These are phyloP conservation scores for Suillus hirtellus DNA, from an alignment of 768 basidiomycete species.

Conservation along the genomic window DNA sequence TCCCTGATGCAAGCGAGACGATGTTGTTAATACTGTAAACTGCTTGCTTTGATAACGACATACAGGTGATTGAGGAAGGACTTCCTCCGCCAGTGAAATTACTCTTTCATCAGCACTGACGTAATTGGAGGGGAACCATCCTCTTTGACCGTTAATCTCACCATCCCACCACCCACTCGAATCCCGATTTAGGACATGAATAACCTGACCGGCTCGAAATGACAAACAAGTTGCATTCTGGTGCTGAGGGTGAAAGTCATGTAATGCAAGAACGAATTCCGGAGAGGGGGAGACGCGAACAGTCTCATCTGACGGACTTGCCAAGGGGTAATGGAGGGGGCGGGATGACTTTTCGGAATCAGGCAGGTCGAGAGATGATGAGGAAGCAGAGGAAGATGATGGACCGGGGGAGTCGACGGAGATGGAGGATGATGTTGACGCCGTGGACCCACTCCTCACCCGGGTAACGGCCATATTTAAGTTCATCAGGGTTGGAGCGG, in stretches of 20 bases:
- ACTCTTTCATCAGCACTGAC: constrained; percentile 64
- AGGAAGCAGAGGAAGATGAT: constrained; percentile 53
- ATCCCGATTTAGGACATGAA: constrained; percentile 88
- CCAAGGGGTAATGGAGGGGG: constrained; percentile 12
- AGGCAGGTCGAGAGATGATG: constrained; percentile 49
- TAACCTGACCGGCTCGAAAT: constrained; percentile 89
- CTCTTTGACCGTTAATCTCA: constrained; percentile 82
- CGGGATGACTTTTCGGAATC: constrained; percentile 30
- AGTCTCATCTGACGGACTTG: constrained; percentile 52
- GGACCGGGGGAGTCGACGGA: constrained; percentile 57
- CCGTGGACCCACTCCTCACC: constrained; percentile 52
- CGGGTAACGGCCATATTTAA: constrained; percentile 26
- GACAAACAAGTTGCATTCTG: constrained; percentile 79
- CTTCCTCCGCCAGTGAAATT: constrained; percentile 56
- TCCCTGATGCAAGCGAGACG: constrained; percentile 32
- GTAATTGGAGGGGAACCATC: constrained; percentile 99
- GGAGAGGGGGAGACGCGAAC: constrained; percentile 41
- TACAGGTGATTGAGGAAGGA: constrained; percentile 46
- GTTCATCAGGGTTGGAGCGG: constrained; percentile 16
- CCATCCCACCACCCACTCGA: constrained; percentile 98
- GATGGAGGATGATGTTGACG: constrained; percentile 56
- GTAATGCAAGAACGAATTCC: constrained; percentile 89
- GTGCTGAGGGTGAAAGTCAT: constrained; percentile 80
- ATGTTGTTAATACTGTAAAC: constrained; percentile 14
- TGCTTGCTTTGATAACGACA: constrained; percentile 26